phyloP scores from a whole-genome alignment of 2,329 filamentous ascomycete genomes.

The Sporothrix brunneoviolacea region DNA sequence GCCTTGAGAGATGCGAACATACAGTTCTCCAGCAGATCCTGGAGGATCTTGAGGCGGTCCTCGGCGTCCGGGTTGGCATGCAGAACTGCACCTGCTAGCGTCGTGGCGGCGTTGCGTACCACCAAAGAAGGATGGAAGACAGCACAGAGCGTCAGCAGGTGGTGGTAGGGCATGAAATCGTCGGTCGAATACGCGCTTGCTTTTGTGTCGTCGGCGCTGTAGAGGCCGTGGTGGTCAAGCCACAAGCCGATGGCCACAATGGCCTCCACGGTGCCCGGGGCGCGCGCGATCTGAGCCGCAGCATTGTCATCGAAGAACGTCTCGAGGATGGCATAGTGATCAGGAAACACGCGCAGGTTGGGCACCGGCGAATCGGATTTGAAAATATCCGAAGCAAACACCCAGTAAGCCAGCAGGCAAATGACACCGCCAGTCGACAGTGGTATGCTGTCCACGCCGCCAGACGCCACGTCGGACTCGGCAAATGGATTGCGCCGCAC shows the following conservation, averaged over 20 bases:
- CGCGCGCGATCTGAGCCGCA: slow-evolving; percentile 40
- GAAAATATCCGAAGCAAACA: slow-evolving; percentile 57
- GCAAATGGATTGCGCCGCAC: slow-evolving; percentile 40
- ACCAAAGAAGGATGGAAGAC: slow-evolving; percentile 50
- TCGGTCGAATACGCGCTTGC: slow-evolving; percentile 17
- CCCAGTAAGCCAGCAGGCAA: slow-evolving; percentile 54
- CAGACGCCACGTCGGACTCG: slow-evolving; percentile 19
- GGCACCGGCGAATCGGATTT: slow-evolving; percentile 48
- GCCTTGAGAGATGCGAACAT: slow-evolving; percentile 56
- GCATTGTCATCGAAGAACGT: slow-evolving; percentile 47
- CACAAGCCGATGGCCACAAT: slow-evolving; percentile 54
- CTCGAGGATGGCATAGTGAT: slow-evolving; percentile 48
- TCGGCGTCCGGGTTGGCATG: slow-evolving; percentile 55
- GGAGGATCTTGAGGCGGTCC: slow-evolving; percentile 53
- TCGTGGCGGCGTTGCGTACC: slow-evolving; percentile 48
- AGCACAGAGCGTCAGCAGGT: slow-evolving; percentile 49
- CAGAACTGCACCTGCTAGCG: slow-evolving; percentile 46
- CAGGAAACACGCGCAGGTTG: slow-evolving; percentile 52
- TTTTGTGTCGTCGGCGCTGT: slow-evolving; percentile 23
- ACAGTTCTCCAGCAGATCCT: slow-evolving; percentile 60
- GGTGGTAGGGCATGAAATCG: slow-evolving; percentile 53
- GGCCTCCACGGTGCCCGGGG: slow-evolving; percentile 52
- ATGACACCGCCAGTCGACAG: slow-evolving; percentile 54
- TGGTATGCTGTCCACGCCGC: slow-evolving; percentile 41
- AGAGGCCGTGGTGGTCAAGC: slow-evolving; percentile 40